Percentiles rank a stretch among this genome's conserved stretches.
Evolutionary conservation across 176 grass and related monocot genomes (phyloP).

Genomic region (Bolboschoenus planiculmis): DNA sequence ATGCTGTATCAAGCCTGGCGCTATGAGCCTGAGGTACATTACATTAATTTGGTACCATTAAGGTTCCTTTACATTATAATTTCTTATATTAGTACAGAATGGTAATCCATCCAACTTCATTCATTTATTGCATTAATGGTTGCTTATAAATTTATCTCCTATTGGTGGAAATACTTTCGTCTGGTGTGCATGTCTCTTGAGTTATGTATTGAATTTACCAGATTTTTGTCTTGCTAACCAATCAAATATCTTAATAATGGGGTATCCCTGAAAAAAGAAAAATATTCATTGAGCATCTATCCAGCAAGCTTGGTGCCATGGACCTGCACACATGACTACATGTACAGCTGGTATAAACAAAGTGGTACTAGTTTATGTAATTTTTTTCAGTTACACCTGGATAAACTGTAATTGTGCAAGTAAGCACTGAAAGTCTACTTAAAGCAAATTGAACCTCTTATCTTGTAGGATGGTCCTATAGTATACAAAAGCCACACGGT

Average conservation of each 20-base stretch:
- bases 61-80: background rate
- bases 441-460: background rate
- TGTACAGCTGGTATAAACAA: background rate
- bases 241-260: background rate
- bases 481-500: constrained; percentile 72
- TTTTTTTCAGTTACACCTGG: background rate
- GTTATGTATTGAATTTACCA: background rate
- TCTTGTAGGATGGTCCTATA: constrained; percentile 69
- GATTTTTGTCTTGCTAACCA: background rate
- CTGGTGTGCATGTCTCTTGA: background rate
- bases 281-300: background rate
- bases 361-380: background rate
- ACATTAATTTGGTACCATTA: background rate
- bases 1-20: constrained; percentile 97
- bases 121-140: background rate
- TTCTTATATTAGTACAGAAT: background rate
- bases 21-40: constrained; percentile 72
- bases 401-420: constrained; percentile 12
- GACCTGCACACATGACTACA: background rate
- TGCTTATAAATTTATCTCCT: background rate
- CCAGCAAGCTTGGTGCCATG: background rate
- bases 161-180: background rate
- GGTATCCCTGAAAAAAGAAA: background rate
- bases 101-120: background rate
- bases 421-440: background rate